Conservation (phyloP, 2,329 filamentous ascomycete species). For the Penicillium sp. region DNA sequence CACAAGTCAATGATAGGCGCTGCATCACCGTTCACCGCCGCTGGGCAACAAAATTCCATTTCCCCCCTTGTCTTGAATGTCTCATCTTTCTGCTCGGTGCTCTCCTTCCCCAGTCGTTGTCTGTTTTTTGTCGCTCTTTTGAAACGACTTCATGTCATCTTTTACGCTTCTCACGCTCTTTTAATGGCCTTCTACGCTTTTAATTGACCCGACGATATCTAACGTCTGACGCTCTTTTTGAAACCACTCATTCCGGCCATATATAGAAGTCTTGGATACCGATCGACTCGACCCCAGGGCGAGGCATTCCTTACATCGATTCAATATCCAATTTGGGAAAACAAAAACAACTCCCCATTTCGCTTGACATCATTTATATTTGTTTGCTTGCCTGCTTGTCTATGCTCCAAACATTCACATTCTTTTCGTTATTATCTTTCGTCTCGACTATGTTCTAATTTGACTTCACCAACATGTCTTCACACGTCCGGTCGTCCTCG, state of each 20-base stretch:
- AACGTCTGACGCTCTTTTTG: slow-evolving; percentile 29
- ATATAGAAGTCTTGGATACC: slow-evolving; percentile 8
- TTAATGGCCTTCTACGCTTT: slow-evolving; percentile 29
- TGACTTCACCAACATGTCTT: slow-evolving; percentile 31
- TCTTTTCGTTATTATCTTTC: neutral
- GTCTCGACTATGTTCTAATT: slow-evolving; percentile 28
- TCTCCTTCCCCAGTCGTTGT: slow-evolving; percentile 24
- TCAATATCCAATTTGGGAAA: slow-evolving; percentile 23
- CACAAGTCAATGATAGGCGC: slow-evolving; percentile 11
- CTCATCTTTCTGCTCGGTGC: slow-evolving; percentile 11
- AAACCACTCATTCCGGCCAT: slow-evolving; percentile 1
- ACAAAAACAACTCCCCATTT: slow-evolving; percentile 15
- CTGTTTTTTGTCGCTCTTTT: slow-evolving; percentile 27
- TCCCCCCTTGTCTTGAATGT: slow-evolving; percentile 16
- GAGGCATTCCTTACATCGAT: slow-evolving; percentile 28
- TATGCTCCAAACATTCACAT: neutral
- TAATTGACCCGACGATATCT: slow-evolving; percentile 20
- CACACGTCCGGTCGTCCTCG: slow-evolving; percentile 24
- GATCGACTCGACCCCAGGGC: slow-evolving; percentile 22
- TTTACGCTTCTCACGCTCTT: slow-evolving; percentile 28
- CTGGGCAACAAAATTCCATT: slow-evolving; percentile 28
- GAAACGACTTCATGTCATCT: slow-evolving; percentile 18
- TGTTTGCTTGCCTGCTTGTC: neutral
- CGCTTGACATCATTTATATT: slow-evolving; percentile 8
- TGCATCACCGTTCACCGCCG: slow-evolving; percentile 24